These are phyloP conservation scores for Scheffersomyces parashehatae DNA, from an alignment of 1,139 yeast species.

Conservation along the genomic window DNA sequence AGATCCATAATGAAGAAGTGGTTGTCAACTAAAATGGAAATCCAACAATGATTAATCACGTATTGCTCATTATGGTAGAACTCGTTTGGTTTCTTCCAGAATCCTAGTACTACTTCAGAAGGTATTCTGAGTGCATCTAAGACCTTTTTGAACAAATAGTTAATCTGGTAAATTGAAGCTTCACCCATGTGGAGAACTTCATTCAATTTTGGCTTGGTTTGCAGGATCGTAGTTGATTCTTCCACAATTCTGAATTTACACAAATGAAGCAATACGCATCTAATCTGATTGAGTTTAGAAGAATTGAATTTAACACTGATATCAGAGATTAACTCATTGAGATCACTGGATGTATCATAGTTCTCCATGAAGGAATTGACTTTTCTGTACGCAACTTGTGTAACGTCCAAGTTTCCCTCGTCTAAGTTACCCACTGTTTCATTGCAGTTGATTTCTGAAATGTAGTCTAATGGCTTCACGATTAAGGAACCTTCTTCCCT, in stretches of 20 bases:
- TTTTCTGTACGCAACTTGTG: constrained; percentile 21
- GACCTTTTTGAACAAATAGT: constrained; percentile 73
- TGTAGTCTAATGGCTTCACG: constrained; percentile 67
- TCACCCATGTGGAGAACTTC: constrained; percentile 42
- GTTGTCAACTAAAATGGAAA: constrained; percentile 70
- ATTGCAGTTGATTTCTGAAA: constrained; percentile 51
- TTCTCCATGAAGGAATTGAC: constrained; percentile 35
- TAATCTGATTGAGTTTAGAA: constrained; percentile 36
- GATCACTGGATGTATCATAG: constrained; percentile 31
- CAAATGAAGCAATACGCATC: constrained; percentile 43
- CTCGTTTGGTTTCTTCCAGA: constrained; percentile 75
- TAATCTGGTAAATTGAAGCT: constrained; percentile 69
- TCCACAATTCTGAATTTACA: constrained; percentile 42
- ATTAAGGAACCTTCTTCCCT: constrained; percentile 65
- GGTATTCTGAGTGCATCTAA: constrained; percentile 70
- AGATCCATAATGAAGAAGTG: constrained; percentile 79
- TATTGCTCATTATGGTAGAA: constrained; percentile 52
- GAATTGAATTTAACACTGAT: constrained; percentile 41
- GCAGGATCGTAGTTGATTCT: constrained; percentile 38
- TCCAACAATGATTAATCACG: constrained; percentile 84
- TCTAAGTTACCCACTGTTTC: constrained; percentile 33
- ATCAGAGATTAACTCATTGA: constrained; percentile 49
- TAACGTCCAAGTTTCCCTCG: constrained; percentile 18
- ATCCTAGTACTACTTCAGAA: constrained; percentile 78
- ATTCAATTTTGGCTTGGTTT: constrained; percentile 40